Conservation (phyloP, 192 early-diverging fungal genomes). For the Coemansia sp. region DNA sequence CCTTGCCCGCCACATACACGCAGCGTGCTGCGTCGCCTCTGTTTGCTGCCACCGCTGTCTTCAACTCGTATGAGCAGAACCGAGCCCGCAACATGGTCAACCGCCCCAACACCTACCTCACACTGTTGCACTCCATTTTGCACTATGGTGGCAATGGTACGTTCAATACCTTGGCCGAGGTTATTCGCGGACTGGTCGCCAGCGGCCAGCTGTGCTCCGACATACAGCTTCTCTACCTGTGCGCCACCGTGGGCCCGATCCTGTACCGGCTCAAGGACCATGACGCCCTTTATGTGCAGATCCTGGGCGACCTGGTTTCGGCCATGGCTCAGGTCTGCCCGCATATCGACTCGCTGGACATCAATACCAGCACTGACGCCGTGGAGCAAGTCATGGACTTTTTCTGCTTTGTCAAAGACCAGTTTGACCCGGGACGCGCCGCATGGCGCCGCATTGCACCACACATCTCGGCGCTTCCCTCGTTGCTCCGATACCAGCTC, state of each 20-base stretch:
- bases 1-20: slow-evolving; percentile 22
- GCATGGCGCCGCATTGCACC: slow-evolving; percentile 47
- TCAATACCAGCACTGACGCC: slow-evolving; percentile 34
- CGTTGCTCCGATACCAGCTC: slow-evolving; percentile 37
- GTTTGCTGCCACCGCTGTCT: slow-evolving; percentile 58
- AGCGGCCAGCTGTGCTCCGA: slow-evolving; percentile 59
- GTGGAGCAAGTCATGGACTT: slow-evolving; percentile 55
- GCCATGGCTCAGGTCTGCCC: slow-evolving; percentile 45
- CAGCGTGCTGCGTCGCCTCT: not conserved
- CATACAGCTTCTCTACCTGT: slow-evolving; percentile 69
- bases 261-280: slow-evolving; percentile 65
- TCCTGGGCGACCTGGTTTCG: slow-evolving; percentile 38
- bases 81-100: slow-evolving; percentile 60
- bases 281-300: slow-evolving; percentile 36
- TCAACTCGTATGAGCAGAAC: slow-evolving; percentile 59
- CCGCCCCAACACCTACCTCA: slow-evolving; percentile 67
- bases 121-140: slow-evolving; percentile 67
- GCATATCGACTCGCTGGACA: slow-evolving; percentile 12
- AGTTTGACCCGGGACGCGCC: slow-evolving; percentile 43
- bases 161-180: slow-evolving; percentile 48
- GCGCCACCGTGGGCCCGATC: slow-evolving; percentile 66
- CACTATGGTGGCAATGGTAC: slow-evolving; percentile 72
- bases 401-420: slow-evolving; percentile 51
- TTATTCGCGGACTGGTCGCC: slow-evolving; percentile 33
- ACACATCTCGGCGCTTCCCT: slow-evolving; percentile 42